phyloP scores from a whole-genome alignment of 352 stramenopile genomes.

The Plasmopara muralis region DNA sequence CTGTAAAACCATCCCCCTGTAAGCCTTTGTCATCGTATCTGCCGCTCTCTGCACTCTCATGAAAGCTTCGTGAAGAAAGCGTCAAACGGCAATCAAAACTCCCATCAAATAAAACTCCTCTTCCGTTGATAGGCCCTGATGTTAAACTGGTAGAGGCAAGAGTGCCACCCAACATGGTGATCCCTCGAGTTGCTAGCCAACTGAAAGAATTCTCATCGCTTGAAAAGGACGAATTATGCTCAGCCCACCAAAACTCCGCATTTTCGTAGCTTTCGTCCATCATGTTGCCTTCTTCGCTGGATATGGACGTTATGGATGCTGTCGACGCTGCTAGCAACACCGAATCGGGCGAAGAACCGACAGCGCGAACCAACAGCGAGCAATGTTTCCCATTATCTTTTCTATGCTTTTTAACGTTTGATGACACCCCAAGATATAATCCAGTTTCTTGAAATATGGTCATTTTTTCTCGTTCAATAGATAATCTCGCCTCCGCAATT shows the following conservation, averaged over 20 bases:
- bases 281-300: slow-evolving; percentile 28
- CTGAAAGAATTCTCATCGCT: slow-evolving; percentile 33
- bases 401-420: slow-evolving; percentile 18
- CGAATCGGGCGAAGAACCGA: slow-evolving; percentile 20
- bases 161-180: slow-evolving; percentile 31
- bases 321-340: slow-evolving; percentile 23
- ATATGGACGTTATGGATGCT: slow-evolving; percentile 21
- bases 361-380: slow-evolving; percentile 23
- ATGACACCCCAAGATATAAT: slow-evolving; percentile 37
- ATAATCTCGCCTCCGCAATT: slow-evolving; percentile 48
- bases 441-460: slow-evolving; percentile 59
- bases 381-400: slow-evolving; percentile 16
- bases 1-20: background rate
- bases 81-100: slow-evolving; percentile 28
- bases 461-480: slow-evolving; percentile 68
- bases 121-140: slow-evolving; percentile 29
- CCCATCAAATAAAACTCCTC: slow-evolving; percentile 23
- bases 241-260: slow-evolving; percentile 42
- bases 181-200: slow-evolving; percentile 30
- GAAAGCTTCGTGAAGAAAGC: slow-evolving; percentile 26
- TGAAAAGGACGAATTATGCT: slow-evolving; percentile 31
- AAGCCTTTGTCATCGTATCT: slow-evolving; percentile 5
- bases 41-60: slow-evolving; percentile 24
- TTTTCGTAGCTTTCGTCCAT: slow-evolving; percentile 33
- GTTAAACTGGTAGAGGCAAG: slow-evolving; percentile 17